Percentiles rank a stretch among this genome's conserved stretches.
These are phyloP conservation scores for Cryomyces minteri DNA, from an alignment of 495 filamentous ascomycete genomes.

Conservation along the genomic window DNA sequence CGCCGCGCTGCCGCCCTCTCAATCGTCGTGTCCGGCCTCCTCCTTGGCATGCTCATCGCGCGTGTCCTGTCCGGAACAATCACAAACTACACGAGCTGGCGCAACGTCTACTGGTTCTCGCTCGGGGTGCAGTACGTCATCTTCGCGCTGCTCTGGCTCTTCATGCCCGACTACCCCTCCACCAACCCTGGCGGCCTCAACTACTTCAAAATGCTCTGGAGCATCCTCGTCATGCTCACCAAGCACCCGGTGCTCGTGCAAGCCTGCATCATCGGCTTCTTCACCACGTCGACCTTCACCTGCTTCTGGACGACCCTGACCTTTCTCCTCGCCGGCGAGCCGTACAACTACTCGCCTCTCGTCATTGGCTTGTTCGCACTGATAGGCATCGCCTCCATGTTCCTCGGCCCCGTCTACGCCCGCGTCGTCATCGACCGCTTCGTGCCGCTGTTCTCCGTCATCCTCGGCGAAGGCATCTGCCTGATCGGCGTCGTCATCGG, in stretches of 20 bases:
- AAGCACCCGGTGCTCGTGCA: slow-evolving; percentile 52
- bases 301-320: slow-evolving; percentile 70
- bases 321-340: slow-evolving; percentile 49
- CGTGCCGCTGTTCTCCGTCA: slow-evolving; percentile 43
- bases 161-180: slow-evolving; percentile 65
- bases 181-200: slow-evolving; percentile 44
- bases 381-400: slow-evolving; percentile 52
- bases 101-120: slow-evolving; percentile 65
- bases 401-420: slow-evolving; percentile 46
- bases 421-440: slow-evolving; percentile 52
- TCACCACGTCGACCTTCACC: slow-evolving; percentile 40
- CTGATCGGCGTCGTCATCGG: slow-evolving; percentile 49
- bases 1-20: slow-evolving; percentile 48
- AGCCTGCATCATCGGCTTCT: slow-evolving; percentile 38
- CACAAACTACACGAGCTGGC: slow-evolving; percentile 51
- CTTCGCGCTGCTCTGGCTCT: slow-evolving; percentile 43
- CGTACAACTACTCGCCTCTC: slow-evolving; percentile 48
- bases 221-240: slow-evolving; percentile 39
- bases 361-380: slow-evolving; percentile 64
- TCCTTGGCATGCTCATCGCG: slow-evolving; percentile 60
- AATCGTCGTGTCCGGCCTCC: slow-evolving; percentile 59
- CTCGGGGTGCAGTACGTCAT: slow-evolving; percentile 58
- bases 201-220: slow-evolving; percentile 48
- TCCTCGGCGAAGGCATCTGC: slow-evolving; percentile 38
- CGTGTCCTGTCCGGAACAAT: slow-evolving; percentile 60